Base-by-base conservation (phyloP, 164 flowering plant genomes). In the Chloranthus sessilifolius region DNA sequence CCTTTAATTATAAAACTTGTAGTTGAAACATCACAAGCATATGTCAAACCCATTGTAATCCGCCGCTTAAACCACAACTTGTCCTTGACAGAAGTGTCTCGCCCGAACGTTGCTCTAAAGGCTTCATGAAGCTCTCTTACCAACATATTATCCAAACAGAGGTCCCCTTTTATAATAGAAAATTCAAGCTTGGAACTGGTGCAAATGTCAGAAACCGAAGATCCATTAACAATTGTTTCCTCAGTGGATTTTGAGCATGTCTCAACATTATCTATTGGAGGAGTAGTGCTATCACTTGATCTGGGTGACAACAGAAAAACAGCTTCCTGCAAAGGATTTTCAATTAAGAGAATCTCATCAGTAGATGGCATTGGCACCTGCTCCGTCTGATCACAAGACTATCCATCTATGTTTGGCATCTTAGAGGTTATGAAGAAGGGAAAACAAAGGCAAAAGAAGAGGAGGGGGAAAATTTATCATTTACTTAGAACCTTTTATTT, bases 21-120 rank as follows among this genome's bases (percentile, higher is more conserved):
- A 26, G 76, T 67, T 46, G 89, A 61, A 60, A 86, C 77, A 66
- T 84, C 84, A 74, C 89, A 88, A 37, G 95, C 84, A 60, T 88
- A 82, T 2, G 85, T 76, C 63, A 92, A 63, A 21, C 89, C 91
- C 95, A 88, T 92, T 20, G 87, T 68, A 58, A 92, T 88, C 56
- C 99, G 76, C 67, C 97, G 74, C 69, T 88, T 92, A 20, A 92
- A 89, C 99, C 99, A 92, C 50, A 61, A 63, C 70, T 92, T 88
- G 66, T 92, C 99, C 68, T 92, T 92, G 37, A 79, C 91, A 40
- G 88, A 74, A 50, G 97, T 92, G 63, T 75, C 82, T 58, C 97
- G 66, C 37, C 99, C 99, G 79, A 92, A 92, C 8, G 97, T 86
- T 21, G 94, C 89, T 61, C 51, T 76, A 55, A 92, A 92, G 53